phyloP scores from a whole-genome alignment of 768 basidiomycete species.

The Nidula microcarpa region DNA sequence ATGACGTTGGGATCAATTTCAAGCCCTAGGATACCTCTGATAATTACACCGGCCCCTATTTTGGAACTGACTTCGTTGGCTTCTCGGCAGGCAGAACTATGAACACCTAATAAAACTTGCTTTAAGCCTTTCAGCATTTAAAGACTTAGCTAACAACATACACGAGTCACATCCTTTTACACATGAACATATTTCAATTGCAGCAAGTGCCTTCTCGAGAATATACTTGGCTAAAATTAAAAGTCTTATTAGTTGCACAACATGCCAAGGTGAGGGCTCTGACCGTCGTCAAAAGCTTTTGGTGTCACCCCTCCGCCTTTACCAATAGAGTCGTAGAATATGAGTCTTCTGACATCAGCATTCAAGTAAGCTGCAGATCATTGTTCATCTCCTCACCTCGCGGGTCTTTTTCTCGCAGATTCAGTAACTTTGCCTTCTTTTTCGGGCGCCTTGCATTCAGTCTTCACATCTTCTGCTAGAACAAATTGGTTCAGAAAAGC shows the following conservation, averaged over 20 bases:
- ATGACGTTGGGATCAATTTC: slow-evolving; percentile 34
- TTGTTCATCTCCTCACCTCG: slow-evolving; percentile 35
- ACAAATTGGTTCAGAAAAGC: slow-evolving; percentile 77
- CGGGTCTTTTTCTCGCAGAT: slow-evolving; percentile 64
- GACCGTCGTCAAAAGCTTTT: slow-evolving; percentile 79
- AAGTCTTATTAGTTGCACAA: slow-evolving; percentile 1
- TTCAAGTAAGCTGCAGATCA: neutral
- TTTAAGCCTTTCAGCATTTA: no score
- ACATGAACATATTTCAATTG: slow-evolving; percentile 63
- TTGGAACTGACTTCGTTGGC: slow-evolving; percentile 74
- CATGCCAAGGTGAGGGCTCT: neutral
- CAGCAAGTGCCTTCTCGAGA: slow-evolving; percentile 53
- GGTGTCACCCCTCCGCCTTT: slow-evolving; percentile 69
- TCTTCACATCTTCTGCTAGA: slow-evolving; percentile 64
- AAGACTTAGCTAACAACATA: slow-evolving; percentile 22
- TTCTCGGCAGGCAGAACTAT: slow-evolving; percentile 64
- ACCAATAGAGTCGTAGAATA: slow-evolving; percentile 76
- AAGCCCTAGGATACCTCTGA: slow-evolving; percentile 55
- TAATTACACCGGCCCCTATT: slow-evolving; percentile 64
- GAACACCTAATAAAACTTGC: slow-evolving; percentile 68
- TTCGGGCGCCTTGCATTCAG: slow-evolving; percentile 80
- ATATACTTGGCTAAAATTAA: slow-evolving; percentile 58
- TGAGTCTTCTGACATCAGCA: slow-evolving; percentile 44
- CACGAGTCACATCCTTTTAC: slow-evolving; percentile 68
- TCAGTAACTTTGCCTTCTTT: slow-evolving; percentile 61